Conservation (phyloP, 352 stramenopile genomes). For the Pythium aquatile region DNA sequence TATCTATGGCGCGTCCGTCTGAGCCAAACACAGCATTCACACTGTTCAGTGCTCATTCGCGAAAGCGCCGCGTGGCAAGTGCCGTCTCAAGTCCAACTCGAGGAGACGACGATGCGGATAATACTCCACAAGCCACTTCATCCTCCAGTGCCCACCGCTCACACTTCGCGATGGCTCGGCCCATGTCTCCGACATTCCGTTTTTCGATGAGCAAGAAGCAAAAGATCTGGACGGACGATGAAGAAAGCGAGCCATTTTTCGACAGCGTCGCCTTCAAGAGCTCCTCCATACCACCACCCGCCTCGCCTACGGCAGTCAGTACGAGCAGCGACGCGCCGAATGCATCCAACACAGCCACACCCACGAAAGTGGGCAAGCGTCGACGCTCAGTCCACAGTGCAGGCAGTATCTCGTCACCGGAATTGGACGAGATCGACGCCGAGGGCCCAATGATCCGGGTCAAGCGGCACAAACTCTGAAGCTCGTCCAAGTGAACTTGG, state of each 20-base stretch:
- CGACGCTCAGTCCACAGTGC: slow-evolving; percentile 9
- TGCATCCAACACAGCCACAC: slow-evolving; percentile 17
- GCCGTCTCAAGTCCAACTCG: slow-evolving; percentile 2
- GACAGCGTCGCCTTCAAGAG: slow-evolving; percentile 19
- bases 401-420: slow-evolving; percentile 7
- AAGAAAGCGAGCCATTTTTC: slow-evolving; percentile 20
- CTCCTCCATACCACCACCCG: slow-evolving; percentile 16
- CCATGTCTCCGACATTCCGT: slow-evolving; percentile 27
- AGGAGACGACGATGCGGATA: neutral
- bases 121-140: slow-evolving; percentile 2
- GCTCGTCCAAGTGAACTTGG: neutral
- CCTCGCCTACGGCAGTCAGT: slow-evolving; percentile 21
- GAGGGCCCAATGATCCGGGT: slow-evolving; percentile 14
- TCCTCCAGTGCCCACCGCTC: slow-evolving; percentile 9
- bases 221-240: slow-evolving; percentile 26
- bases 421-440: slow-evolving; percentile 19
- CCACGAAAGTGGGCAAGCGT: slow-evolving; percentile 26
- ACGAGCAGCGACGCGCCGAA: slow-evolving; percentile 1
- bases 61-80: slow-evolving; percentile 21
- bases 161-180: slow-evolving; percentile 19
- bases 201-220: slow-evolving; percentile 29
- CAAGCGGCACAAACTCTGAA: slow-evolving; percentile 21
- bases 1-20: slow-evolving; percentile 8
- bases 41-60: slow-evolving; percentile 26
- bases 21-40: slow-evolving; percentile 16